phyloP scores from a whole-genome alignment of 345 rosid genomes.

The Angophora floribunda region DNA sequence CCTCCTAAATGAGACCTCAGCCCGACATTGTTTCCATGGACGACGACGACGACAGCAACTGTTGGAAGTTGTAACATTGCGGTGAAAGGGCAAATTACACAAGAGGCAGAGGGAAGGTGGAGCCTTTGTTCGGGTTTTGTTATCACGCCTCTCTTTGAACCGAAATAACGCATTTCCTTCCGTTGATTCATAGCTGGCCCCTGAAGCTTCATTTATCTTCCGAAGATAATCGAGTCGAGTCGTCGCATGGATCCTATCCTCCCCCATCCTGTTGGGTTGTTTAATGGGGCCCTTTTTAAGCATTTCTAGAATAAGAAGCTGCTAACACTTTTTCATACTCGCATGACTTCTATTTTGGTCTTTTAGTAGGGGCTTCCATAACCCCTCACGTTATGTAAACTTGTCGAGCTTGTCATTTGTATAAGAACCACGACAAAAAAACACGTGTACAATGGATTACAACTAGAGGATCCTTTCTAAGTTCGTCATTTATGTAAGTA shows the following conservation, averaged over 20 bases:
- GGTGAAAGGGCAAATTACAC: background rate
- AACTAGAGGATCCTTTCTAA: background rate
- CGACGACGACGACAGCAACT: background rate
- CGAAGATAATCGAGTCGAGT: background rate
- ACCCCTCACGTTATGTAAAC: background rate
- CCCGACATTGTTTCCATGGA: background rate
- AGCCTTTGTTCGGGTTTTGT: conserved; percentile 10
- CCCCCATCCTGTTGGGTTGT: background rate
- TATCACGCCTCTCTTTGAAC: background rate
- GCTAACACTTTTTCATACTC: background rate
- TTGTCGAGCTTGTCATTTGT: background rate
- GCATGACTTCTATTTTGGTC: background rate
- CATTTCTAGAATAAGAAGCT: background rate
- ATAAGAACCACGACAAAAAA: background rate
- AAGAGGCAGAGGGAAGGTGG: conserved; percentile 9
- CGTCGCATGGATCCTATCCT: background rate
- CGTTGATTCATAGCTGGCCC: background rate
- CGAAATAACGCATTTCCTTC: background rate
- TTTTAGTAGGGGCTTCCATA: background rate
- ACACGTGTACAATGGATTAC: background rate
- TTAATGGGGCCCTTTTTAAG: background rate
- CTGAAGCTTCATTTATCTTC: background rate
- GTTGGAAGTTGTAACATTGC: background rate
- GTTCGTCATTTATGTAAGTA: background rate
- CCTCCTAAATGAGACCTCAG: background rate